Base-by-base conservation (phyloP, 2,329 filamentous ascomycete genomes). In the Dactylonectria macrodidyma region DNA sequence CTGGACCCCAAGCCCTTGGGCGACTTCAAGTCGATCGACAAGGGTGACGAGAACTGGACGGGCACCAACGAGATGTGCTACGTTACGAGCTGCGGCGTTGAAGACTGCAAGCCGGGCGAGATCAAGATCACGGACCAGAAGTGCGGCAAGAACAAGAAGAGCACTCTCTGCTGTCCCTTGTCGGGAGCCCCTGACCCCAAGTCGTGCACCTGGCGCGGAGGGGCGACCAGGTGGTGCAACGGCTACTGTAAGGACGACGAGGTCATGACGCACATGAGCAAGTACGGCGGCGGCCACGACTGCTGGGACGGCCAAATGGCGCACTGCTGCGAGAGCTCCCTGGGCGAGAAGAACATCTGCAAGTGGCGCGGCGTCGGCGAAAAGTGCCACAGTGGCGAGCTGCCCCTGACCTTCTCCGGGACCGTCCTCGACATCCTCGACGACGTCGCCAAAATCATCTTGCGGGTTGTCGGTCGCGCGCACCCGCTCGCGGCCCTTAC, bases 91-190 rank as follows among this genome's bases (percentile, higher is more conserved):
- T 52, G 72, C 9, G 38, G 38, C 14, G 14, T 8, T 19, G 69
- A 19, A 44, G 47, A 54, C 47, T 64, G 36, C 26, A 59, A 52
- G 46, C 55, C 19, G 47, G 62, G 7, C 50, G 8, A 22, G 51
- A 59, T 54, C 34, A 36, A 36, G 34, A 36, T 36, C 34, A 36
- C 34, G 34, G 34, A 36, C 34, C 34, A 36, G 34, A 36, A 36
- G 34, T 36, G 34, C 34, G 34, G 34, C 34, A 36, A 36, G 34
- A 36, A 36, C 44, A 64, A 77, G 59, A 55, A 75, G 36, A 76
- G 74, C 65, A 65, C 66, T 14, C 67, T 80, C 33, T 82, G 77
- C 66, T 82, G 78, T 67, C 79, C 79, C 4, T 48, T 80, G 8
- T 66, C 73, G 6, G 72, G 68, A 11, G 75, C 76, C 19, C 81